phyloP scores from a whole-genome alignment of 306 rosid species.

The Prunus persica region Prunus_persica_NCBIv2 NC_034014.1:3109001-3109500 shows the following conservation, averaged over 20 bases:
- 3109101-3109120: not conserved
- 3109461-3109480: no score
- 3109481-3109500: no score
- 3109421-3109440: no score
- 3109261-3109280: conserved; percentile 41
- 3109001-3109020: not conserved
- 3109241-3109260: conserved; percentile 7
- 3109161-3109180: not conserved
- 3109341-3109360: conserved; percentile 50
- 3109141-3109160: not conserved
- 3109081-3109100: not conserved
- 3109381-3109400: no score
- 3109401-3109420: no score
- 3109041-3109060: no score
- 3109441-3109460: no score
- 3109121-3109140: not conserved
- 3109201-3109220: not conserved
- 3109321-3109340: conserved; percentile 57
- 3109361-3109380: conserved; percentile 39
- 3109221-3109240: conserved; percentile 10
- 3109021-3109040: not conserved
- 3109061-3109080: not conserved
- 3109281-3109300: not conserved
- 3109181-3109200: not conserved
- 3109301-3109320: conserved; percentile 33